Base-by-base conservation (phyloP, 345 rosid species). In the Gossypium thurberi region DNA sequence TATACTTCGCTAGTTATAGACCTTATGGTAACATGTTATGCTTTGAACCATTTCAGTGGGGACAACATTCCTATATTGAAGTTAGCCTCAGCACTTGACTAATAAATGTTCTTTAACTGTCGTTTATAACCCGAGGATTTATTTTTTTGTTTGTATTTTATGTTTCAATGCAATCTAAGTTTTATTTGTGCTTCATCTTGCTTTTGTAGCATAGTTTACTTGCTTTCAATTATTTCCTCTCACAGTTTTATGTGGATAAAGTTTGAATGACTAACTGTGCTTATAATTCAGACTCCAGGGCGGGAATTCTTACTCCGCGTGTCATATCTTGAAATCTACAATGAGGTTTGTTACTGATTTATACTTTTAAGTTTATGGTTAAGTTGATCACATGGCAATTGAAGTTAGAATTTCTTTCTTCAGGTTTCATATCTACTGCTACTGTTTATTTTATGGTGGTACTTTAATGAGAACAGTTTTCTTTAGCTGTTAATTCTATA, bases 251-350 rank as follows among this genome's bases (percentile, higher is more conserved):
- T 52, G 14, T 55, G 64, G 37, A 56, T 71, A 63, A 61, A 58
- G 48, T 64, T 60, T 76, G 55, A 69, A 75, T 76, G 73, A 67
- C 75, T 73, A 56, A 57, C 52, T 57, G 72, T 69, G 48, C 74
- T 75, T 62, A 73, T 72, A 37, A 47, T 82, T 72, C 92, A 96
- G 99, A 91, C 99, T 80, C 97, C 99, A 66, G 98, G 99, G 84
- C 86, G 98, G 74, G 99, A 96, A 82, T 96, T 90, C 84, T 83
- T 96, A 80, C 89, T 96, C 72, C 98, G 99, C 2, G 98, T 96
- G 74, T 96, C 99, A 48, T 96, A 96, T 86, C 93, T 96, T 76
- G 99, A 96, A 89, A 96, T 96, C 72, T 93, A 96, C 82, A 96
- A 96, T 63, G 99, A 96, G 98, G 99, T 91, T 17, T 59, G 63